phyloP scores from a whole-genome alignment of 306 rosid genomes.

The Cercis canadensis region DNA sequence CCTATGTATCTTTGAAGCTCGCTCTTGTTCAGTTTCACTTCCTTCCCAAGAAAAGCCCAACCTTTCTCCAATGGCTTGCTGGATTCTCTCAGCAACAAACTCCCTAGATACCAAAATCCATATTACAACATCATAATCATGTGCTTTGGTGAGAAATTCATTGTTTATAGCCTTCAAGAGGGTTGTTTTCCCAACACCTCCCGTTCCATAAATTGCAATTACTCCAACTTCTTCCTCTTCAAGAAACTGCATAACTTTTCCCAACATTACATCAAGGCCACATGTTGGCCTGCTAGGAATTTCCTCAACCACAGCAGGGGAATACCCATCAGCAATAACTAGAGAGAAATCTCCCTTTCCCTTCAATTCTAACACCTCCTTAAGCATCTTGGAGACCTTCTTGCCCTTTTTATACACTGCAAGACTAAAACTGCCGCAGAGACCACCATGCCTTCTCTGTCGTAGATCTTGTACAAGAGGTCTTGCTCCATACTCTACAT shows the following conservation, averaged over 20 bases:
- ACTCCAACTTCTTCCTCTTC: conserved; percentile 21
- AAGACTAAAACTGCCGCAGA: not conserved
- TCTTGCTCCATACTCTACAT: not conserved
- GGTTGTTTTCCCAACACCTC: not conserved
- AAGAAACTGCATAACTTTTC: conserved; percentile 1
- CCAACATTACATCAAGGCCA: conserved; percentile 20
- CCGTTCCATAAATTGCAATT: conserved; percentile 8
- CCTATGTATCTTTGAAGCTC: conserved; percentile 24
- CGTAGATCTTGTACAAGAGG: not conserved
- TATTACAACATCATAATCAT: conserved; percentile 19
- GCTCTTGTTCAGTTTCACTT: not conserved
- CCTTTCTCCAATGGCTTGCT: conserved; percentile 20
- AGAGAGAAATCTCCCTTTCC: not conserved
- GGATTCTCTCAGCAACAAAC: conserved; percentile 25
- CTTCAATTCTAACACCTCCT: not conserved
- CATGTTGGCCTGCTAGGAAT: conserved; percentile 12
- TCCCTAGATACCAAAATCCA: conserved; percentile 26
- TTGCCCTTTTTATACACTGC: conserved; percentile 7
- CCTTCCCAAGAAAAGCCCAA: conserved; percentile 27
- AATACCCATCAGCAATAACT: not conserved
- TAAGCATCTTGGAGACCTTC: not conserved
- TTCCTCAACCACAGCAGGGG: conserved; percentile 5
- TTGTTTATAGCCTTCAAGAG: conserved; percentile 23
- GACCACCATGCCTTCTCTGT: not conserved
- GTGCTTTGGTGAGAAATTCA: conserved; percentile 3